A percentile compares a stretch with the other conserved stretches of the same genome.
phyloP scores from a whole-genome alignment of 2,329 filamentous ascomycete species.

The Claviceps quebecensis region DNA sequence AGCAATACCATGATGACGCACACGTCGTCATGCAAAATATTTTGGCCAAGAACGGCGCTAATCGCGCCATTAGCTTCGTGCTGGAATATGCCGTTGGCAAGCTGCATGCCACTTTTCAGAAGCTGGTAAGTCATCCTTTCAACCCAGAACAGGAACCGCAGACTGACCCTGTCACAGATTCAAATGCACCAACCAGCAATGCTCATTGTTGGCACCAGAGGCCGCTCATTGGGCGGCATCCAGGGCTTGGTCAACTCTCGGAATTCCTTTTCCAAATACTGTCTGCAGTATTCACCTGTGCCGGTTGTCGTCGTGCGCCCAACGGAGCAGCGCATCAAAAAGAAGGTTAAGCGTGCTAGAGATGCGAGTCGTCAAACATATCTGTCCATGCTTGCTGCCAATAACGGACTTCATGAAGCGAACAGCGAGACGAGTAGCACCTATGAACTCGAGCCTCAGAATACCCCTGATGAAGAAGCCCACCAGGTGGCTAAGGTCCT shows the following conservation, averaged over 20 bases:
- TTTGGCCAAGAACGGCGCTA: conserved; percentile 60
- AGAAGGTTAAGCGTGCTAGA: conserved; percentile 70
- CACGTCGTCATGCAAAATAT: conserved; percentile 61
- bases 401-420: conserved; percentile 41
- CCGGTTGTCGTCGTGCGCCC: conserved; percentile 87
- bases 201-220: conserved; percentile 78
- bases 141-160: no score
- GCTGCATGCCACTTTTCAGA: conserved; percentile 78
- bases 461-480: conserved; percentile 48
- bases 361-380: conserved; percentile 68
- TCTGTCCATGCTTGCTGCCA: conserved; percentile 58
- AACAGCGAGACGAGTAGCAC: conserved; percentile 38
- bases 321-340: conserved; percentile 75
- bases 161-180: conserved; percentile 41
- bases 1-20: conserved; percentile 61
- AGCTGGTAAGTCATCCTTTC: conserved; percentile 50
- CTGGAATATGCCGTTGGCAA: conserved; percentile 83
- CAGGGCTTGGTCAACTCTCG: conserved; percentile 65
- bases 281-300: conserved; percentile 82
- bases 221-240: conserved; percentile 70
- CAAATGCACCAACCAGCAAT: conserved; percentile 84
- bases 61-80: conserved; percentile 73
- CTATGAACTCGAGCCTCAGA: conserved; percentile 40
- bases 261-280: conserved; percentile 88
- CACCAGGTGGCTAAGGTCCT: conserved; percentile 50